Percentiles rank a stretch among this genome's conserved stretches.
Evolutionary conservation across 495 filamentous ascomycete genomes (phyloP).

Genomic region (Mytilinidion resinicola): DNA sequence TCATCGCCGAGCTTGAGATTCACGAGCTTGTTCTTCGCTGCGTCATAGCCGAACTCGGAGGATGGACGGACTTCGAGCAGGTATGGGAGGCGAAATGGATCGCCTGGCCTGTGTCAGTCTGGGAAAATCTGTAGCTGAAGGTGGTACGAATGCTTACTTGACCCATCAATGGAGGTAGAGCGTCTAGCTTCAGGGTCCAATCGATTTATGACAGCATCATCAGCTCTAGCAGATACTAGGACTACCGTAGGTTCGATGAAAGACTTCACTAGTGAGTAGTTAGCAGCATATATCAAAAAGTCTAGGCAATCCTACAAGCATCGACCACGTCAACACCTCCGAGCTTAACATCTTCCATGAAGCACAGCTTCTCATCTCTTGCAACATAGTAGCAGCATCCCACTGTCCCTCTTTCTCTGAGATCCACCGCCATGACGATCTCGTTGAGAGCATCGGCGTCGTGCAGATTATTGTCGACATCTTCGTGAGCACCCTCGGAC

Average conservation of each 20-base stretch:
- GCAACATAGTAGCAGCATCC: constrained; percentile 86
- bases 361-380: constrained; percentile 63
- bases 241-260: constrained; percentile 77
- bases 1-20: constrained; percentile 48
- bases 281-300: not conserved
- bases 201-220: constrained; percentile 45
- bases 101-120: constrained; percentile 24
- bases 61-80: constrained; percentile 66
- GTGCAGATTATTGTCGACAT: not conserved
- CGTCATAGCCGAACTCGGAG: constrained; percentile 69
- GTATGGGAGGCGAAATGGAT: constrained; percentile 52
- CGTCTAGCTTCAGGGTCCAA: constrained; percentile 35
- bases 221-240: constrained; percentile 63
- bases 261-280: constrained; percentile 50
- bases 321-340: constrained; percentile 67
- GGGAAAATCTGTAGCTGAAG: not conserved
- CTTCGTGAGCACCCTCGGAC: not conserved
- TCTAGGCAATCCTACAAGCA: constrained; percentile 43
- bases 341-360: constrained; percentile 74
- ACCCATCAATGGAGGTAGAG: constrained; percentile 24
- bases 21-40: constrained; percentile 61
- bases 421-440: constrained; percentile 78
- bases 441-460: constrained; percentile 62
- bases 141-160: constrained; percentile 22
- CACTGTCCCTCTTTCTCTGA: constrained; percentile 62